A percentile compares a stretch with the other conserved stretches of the same genome.
Evolutionary conservation across 371 early-diverging fungal species (phyloP).

Genomic region (Mortierella sp.): DNA sequence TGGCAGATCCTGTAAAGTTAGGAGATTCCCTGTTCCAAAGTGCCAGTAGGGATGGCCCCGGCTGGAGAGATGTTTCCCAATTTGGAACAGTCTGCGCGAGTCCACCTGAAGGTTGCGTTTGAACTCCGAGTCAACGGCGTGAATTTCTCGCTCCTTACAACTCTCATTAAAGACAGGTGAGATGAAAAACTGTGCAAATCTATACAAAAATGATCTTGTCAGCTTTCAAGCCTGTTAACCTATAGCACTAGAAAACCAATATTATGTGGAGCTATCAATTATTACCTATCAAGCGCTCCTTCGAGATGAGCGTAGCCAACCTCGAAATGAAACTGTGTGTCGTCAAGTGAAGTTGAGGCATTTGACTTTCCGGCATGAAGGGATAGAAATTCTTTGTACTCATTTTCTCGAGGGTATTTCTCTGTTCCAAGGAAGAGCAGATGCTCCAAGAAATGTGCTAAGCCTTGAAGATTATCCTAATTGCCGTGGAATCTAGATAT

Average conservation of each 20-base stretch:
- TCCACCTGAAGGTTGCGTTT: constrained; percentile 91
- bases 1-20: constrained; percentile 82
- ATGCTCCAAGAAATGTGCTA: constrained; percentile 99
- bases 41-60: constrained; percentile 85
- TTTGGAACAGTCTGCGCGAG: constrained; percentile 83
- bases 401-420: constrained; percentile 94
- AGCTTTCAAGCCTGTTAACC: neutral
- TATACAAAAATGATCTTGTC: constrained; percentile 13
- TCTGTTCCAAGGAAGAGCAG: constrained; percentile 87
- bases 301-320: constrained; percentile 85
- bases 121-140: constrained; percentile 96
- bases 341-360: constrained; percentile 89
- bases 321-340: constrained; percentile 96
- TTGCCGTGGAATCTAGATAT: neutral
- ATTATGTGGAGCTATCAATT: neutral
- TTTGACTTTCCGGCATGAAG: constrained; percentile 94
- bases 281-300: constrained; percentile 89
- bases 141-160: constrained; percentile 91
- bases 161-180: constrained; percentile 85
- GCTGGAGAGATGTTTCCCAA: constrained; percentile 81
- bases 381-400: constrained; percentile 87
- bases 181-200: constrained; percentile 94
- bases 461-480: constrained; percentile 80
- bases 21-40: constrained; percentile 86
- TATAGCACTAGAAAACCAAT: neutral